Evolutionary conservation across 148 eudicot species (phyloP).

Genomic region (Vaccinium darrowii): DNA sequence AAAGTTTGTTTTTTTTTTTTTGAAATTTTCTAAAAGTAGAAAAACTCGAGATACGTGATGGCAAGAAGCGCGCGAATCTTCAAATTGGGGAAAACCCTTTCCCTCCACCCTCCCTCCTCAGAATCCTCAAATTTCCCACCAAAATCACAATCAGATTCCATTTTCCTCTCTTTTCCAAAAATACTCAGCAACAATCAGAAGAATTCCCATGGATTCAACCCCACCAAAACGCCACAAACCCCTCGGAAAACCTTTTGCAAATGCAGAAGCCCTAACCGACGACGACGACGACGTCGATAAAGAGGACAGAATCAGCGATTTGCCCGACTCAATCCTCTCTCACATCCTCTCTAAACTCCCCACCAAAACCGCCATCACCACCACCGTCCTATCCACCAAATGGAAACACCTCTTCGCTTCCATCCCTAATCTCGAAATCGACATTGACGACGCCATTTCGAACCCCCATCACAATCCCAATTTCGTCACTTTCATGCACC

Average conservation of each 20-base stretch:
- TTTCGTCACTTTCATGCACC: not conserved
- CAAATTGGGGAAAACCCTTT: not conserved
- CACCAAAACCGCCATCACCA: not conserved
- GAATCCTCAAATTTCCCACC: not conserved
- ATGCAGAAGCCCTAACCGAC: not conserved
- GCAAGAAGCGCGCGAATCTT: not conserved
- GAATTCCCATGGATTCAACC: not conserved
- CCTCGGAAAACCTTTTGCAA: too few species aligned
- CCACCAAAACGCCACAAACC: not conserved
- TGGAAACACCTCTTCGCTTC: not conserved
- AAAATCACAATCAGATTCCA: not conserved
- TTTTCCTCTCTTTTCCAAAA: too few species aligned
- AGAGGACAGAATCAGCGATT: constrained; percentile 4
- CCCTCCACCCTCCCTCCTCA: not conserved
- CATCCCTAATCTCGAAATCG: not conserved
- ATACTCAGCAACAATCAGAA: too few species aligned
- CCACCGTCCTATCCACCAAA: not conserved
- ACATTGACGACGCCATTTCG: not conserved
- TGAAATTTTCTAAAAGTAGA: too few species aligned
- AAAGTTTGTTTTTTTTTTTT: too few species aligned
- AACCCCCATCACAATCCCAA: not conserved
- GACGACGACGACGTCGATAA: not conserved
- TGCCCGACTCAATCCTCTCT: not conserved
- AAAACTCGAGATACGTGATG: not conserved
- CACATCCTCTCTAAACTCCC: not conserved